Base-by-base conservation (phyloP, 306 rosid genomes). In the Corylus avellana region DNA sequence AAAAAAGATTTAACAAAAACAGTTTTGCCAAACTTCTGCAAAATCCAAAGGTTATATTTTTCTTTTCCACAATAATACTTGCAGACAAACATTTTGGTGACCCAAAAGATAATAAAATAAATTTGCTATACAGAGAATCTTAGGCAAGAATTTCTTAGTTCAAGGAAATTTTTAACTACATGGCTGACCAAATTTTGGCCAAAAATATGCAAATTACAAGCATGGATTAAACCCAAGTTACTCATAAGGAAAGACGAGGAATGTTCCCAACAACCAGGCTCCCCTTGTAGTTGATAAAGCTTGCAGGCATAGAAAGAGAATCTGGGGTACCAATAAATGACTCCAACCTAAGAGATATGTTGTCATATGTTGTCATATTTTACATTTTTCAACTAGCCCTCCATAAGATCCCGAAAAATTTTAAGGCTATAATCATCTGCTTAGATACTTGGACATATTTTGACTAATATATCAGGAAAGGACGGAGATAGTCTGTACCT, bases 231-330 rank as follows among this genome's bases (percentile, higher is more conserved):
- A 16, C 51, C 44, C 7, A 14, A 64, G 72, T 67, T 42, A 42
- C 8, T 67, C 50, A 42, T 20, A 10, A 39, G 72, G 17, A 18
- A 67, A 67, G 29, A 42, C 8, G 39, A 1, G 2, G 48, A 59
- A 22, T 59, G 66, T 59, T 59, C 50, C 49, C 8, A 67, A 67
- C 72, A 67, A n/a, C 50, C 72, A 67, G 50, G 72, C 25, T 18
- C 18, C 42, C 25, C 72, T 37, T 39, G 50, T 2, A 37, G 72
- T 4, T 12, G 0, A 0, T 25, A 59, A 27, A 59, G 37, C 27
- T 59, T 59, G 66, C 35, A 59, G 32, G 66, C 66, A 59, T 59
- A 25, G 16, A 25, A 2, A 59, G 5, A 13, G 66, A 59, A 59
- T 59, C 39, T 8, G 16, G 72, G 49, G 29, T 67, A 20, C 51